A percentile compares a stretch with the other conserved stretches of the same genome.
Conservation (phyloP, 1,284 basidiomycete genomes). For the Cryptococcus maquisensis region DNA sequence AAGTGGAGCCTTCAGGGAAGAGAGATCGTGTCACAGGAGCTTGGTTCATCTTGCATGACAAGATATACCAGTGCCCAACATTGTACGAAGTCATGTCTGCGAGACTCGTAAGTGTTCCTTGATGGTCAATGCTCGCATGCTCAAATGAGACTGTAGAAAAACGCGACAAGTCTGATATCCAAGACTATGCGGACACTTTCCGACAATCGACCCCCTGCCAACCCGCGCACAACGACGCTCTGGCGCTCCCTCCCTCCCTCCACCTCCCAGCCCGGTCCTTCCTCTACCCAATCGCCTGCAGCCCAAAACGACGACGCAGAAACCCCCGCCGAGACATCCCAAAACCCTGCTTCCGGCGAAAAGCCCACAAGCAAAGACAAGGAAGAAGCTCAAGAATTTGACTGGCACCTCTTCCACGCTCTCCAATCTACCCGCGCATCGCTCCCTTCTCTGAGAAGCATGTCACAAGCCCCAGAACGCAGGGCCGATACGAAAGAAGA, state of each 20-base stretch:
- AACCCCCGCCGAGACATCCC: no score
- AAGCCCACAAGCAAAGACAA: no score
- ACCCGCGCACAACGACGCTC: slow-evolving; percentile 32
- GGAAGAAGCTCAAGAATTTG: slow-evolving; percentile 10
- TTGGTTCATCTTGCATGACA: slow-evolving; percentile 42
- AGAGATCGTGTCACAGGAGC: slow-evolving; percentile 28
- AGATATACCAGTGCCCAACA: slow-evolving; percentile 40
- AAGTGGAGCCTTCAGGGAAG: slow-evolving; percentile 25
- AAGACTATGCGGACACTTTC: slow-evolving; percentile 32
- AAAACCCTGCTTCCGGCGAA: no score
- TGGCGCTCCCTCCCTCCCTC: slow-evolving; percentile 34
- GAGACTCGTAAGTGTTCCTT: slow-evolving; percentile 26
- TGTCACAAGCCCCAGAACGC: slow-evolving; percentile 14
- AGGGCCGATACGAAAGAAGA: slow-evolving; percentile 17
- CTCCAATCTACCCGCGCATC: slow-evolving; percentile 28
- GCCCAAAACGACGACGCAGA: background rate
- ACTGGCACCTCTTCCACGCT: slow-evolving; percentile 40
- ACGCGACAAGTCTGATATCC: slow-evolving; percentile 34
- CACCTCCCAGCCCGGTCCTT: background rate
- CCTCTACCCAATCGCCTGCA: background rate
- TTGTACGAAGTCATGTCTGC: slow-evolving; percentile 33
- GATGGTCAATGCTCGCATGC: background rate
- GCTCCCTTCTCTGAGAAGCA: slow-evolving; percentile 18
- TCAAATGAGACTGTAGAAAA: slow-evolving; percentile 13
- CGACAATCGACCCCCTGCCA: slow-evolving; percentile 32